Base-by-base conservation (phyloP, 2,329 filamentous ascomycete species). In the Emergomyces orientalis region DNA sequence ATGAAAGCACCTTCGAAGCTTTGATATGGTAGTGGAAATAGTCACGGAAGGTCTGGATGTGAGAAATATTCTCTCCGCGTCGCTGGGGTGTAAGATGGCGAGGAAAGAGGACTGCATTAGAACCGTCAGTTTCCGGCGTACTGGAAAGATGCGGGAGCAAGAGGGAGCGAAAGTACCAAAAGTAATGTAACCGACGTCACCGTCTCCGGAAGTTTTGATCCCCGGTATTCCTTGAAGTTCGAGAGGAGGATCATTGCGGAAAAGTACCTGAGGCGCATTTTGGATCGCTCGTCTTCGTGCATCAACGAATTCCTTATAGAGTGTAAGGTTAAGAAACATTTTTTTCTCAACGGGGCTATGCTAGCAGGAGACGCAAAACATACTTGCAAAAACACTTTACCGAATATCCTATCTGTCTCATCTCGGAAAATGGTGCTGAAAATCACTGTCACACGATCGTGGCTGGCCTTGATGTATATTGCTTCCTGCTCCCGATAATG, bases 1-100 rank as follows among this genome's bases (percentile, higher is more conserved):
- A 52, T 59, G 27, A n/a, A 49, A 67, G 60, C 75, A 86, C 85
- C 82, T 99, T 99, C 66, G 92, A 97, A 37, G 94, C 95, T 80
- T 99, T 99, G 79, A 99, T 99, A 78, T 99, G 94, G 77, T 99
- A 99, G 78, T 99, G 94, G 83, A 99, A 99, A 78, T 99, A 99
- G 75, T 99, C 94, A 69, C 94, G 90, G 89, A 99, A 99, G 17
- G 94, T 99, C 79, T 99, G 95, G 71, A 99, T 97, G 76, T 99
- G 95, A 59, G 92, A 97, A 70, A 99, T 99, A 74, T 95, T 92
- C 68, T 97, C 92, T 65, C 90, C 88, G 80, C 95, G 90, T 73
- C 91, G 86, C 77, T 97, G 91, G 17, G 87, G 86, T 17, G 91
- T 93, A 68, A 99, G 82, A 77, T 99, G 95, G 67, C 94, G 88